Percentiles rank a stretch among this genome's conserved stretches.
These are phyloP conservation scores for Cryptosporidium baileyi DNA, from an alignment of 169 alveolate genomes.

Conservation along the genomic window DNA sequence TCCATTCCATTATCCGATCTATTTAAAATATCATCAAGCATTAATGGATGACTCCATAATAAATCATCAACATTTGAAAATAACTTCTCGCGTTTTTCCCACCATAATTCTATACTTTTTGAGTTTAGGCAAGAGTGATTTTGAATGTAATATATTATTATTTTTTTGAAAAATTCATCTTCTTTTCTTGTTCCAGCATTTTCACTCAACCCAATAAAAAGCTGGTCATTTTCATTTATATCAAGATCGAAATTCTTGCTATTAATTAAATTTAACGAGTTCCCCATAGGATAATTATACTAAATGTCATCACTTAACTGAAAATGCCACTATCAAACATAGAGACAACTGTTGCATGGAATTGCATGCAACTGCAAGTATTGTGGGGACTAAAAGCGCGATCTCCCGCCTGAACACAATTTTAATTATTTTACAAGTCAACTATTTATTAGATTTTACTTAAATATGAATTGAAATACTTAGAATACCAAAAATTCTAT, in stretches of 20 bases:
- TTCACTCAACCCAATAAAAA: not conserved
- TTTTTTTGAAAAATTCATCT: not conserved
- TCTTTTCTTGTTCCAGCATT: conserved; percentile 29
- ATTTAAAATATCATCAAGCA: conserved; percentile 13
- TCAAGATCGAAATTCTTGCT: not conserved
- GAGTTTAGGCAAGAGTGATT: not conserved
- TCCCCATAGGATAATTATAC: no score
- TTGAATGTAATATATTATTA: not conserved
- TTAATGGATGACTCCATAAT: not conserved
- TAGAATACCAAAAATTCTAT: no score
- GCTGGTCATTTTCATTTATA: not conserved
- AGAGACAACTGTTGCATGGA: conserved; percentile 7
- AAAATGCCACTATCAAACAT: no score
- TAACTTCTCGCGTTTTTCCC: conserved; percentile 3
- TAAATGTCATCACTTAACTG: no score
- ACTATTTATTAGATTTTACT: no score
- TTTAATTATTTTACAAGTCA: no score
- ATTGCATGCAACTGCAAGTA: no score
- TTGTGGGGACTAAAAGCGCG: no score
- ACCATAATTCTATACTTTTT: not conserved
- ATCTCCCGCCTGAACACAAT: no score
- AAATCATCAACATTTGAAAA: conserved; percentile 8
- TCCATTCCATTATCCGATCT: not conserved
- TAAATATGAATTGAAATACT: no score
- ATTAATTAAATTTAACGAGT: not conserved